A percentile compares a stretch with the other conserved stretches of the same genome.
phyloP scores from a whole-genome alignment of 148 eudicot species.

The Rheum nobile region DNA sequence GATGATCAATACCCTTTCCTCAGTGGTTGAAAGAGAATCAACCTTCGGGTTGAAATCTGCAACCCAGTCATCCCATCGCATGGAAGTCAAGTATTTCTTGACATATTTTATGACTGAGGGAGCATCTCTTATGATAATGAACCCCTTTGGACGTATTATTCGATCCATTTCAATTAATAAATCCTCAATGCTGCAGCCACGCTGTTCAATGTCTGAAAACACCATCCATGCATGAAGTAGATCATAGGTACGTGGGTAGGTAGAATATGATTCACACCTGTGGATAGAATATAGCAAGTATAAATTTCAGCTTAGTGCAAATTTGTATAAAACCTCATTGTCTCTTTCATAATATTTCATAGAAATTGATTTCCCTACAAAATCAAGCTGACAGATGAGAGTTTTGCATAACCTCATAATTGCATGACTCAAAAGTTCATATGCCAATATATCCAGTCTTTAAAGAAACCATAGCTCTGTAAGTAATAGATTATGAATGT shows the following conservation, averaged over 20 bases:
- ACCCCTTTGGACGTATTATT: conserved; percentile 52
- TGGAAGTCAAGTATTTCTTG: conserved; percentile 29
- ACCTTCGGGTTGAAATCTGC: conserved; percentile 53
- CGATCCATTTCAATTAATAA: conserved; percentile 71
- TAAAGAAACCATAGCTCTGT: not conserved
- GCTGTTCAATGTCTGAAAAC: conserved; percentile 39
- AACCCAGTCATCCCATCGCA: conserved; percentile 42
- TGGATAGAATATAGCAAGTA: not conserved
- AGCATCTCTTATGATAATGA: conserved; percentile 56
- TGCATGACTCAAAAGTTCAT: conserved; percentile 3
- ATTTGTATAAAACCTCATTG: not conserved
- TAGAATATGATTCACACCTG: conserved; percentile 80
- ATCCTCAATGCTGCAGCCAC: conserved; percentile 60
- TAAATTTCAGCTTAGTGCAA: not conserved
- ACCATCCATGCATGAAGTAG: conserved; percentile 68
- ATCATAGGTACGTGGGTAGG: conserved; percentile 76
- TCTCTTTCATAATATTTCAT: no score
- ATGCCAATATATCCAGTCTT: not conserved
- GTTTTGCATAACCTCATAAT: not conserved
- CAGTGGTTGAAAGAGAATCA: conserved; percentile 46
- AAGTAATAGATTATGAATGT: no score
- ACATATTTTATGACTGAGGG: conserved; percentile 30
- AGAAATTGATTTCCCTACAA: not conserved
- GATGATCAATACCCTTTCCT: conserved; percentile 58
- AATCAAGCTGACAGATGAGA: not conserved